Evolutionary conservation across 2,329 filamentous ascomycete genomes (phyloP), one percentile per base, ranked within the genome.

Genomic region (Neofusicoccum umdonicola): DNA sequence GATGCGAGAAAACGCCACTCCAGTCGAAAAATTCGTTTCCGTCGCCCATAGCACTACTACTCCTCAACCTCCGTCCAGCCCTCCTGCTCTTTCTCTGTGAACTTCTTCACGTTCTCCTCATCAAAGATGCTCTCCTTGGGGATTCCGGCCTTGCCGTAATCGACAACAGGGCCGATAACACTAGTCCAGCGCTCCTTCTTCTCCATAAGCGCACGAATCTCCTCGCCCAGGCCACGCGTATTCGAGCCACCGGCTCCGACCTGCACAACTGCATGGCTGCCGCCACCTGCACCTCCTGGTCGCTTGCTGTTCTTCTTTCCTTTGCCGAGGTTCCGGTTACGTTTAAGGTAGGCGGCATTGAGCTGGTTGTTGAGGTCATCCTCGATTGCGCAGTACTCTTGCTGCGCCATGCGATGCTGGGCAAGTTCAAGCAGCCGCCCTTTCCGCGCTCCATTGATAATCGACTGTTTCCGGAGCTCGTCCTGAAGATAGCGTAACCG

Each of bases 311-410:
- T 89, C 80, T 96, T 97, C 78, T 96, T 96, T 77, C 88, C 92
- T 81, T 98, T 96, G 76, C 93, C 92, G 79, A 98, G 90, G 0
- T 92, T 97, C 52, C 95, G 88, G 34, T 94, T 98, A 27, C 95
- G 90, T 81, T 99, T 99, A 50, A 96, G 88, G 74, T 98, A 99
- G 3, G 95, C 94, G 60, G 92, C 90, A 74, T 98, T 93, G 47
- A 98, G 93, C 75, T 98, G 95, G 47, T 89, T 88, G 81, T 99
- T 95, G 22, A 99, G 88, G 76, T 99, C 95, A 75, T 99, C 95
- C 58, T 96, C 89, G 71, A 99, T 99, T 64, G 93, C 97, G 76
- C 90, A 90, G 81, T 97, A 99, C 76, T 99, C 95, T 74, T 99
- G 95, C 79, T 95, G 89, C 0, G 95, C 95, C 87, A 99, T 94